Percentiles rank a stretch among this genome's conserved stretches.
phyloP scores from a whole-genome alignment of 495 filamentous ascomycete genomes.

The Aspergillus egyptiacus region DNA sequence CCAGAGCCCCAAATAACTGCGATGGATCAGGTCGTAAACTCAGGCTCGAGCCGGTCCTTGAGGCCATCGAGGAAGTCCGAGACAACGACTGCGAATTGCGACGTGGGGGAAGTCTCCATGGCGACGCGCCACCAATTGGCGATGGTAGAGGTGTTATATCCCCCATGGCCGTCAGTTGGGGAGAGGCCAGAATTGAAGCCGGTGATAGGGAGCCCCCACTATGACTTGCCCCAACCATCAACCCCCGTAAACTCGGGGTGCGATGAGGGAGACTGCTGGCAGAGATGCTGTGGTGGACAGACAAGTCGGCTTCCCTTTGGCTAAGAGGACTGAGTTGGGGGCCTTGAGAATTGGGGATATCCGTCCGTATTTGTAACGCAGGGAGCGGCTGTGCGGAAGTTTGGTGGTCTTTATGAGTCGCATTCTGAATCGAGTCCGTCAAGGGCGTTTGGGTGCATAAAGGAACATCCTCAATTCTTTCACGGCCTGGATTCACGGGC shows the following conservation, averaged over 20 bases:
- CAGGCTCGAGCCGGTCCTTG: conserved; percentile 32
- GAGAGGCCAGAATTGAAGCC: conserved; percentile 56
- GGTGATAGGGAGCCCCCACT: conserved; percentile 55
- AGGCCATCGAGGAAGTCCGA: conserved; percentile 36
- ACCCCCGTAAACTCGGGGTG: conserved; percentile 47
- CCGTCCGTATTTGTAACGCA: conserved; percentile 40
- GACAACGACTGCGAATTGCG: conserved; percentile 41
- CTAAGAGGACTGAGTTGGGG: conserved; percentile 27
- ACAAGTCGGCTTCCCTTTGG: conserved; percentile 28
- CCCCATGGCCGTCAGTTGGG: conserved; percentile 72
- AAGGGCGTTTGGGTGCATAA: conserved; percentile 7
- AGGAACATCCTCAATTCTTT: conserved; percentile 4
- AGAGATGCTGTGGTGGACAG: conserved; percentile 35
- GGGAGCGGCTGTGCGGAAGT: conserved; percentile 21
- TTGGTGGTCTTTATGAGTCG: conserved; percentile 5
- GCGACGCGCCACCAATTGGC: conserved; percentile 69
- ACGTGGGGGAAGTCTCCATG: conserved; percentile 44
- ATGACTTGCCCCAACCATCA: conserved; percentile 33
- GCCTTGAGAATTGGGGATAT: conserved; percentile 25
- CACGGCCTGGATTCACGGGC: conserved; percentile 13
- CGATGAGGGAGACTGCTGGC: conserved; percentile 41
- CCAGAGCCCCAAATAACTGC: conserved; percentile 30
- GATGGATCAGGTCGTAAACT: conserved; percentile 37
- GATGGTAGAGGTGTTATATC: conserved; percentile 93
- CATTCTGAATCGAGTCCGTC: conserved; percentile 9